These are phyloP conservation scores for Talaromyces pinophilus DNA, from an alignment of 2,329 filamentous ascomycete genomes.

Conservation along the genomic window DNA sequence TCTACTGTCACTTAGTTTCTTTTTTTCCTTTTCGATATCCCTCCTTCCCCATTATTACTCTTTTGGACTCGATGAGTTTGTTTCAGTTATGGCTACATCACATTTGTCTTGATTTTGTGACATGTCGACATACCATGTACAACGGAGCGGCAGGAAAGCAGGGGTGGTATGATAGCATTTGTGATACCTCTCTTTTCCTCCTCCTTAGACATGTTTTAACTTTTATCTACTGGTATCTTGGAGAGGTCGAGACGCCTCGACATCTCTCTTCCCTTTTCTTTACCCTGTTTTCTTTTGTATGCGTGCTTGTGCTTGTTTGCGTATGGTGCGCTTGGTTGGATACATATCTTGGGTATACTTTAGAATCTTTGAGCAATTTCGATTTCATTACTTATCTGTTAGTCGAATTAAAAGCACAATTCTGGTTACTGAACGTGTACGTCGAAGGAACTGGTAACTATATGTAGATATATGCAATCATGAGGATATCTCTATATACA, in stretches of 20 bases:
- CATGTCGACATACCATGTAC: slow-evolving; percentile 11
- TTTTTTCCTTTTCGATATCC: slow-evolving; percentile 18
- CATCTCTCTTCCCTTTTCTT: slow-evolving; percentile 8
- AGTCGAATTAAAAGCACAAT: slow-evolving; percentile 16
- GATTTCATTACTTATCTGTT: slow-evolving; percentile 4
- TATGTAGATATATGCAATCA: neutral
- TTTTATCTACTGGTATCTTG: neutral
- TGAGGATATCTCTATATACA: slow-evolving; percentile 4
- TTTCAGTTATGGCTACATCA: slow-evolving; percentile 10
- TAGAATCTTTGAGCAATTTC: slow-evolving; percentile 24
- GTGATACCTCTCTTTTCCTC: slow-evolving; percentile 13
- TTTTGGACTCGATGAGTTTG: slow-evolving; percentile 3
- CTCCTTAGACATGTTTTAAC: neutral
- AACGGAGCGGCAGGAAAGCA: slow-evolving; percentile 13
- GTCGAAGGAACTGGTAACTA: neutral
- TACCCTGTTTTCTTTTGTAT: slow-evolving; percentile 19
- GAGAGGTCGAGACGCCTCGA: neutral
- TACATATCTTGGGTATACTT: slow-evolving; percentile 23
- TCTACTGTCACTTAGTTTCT: slow-evolving; percentile 24
- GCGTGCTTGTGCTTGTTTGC: slow-evolving; percentile 12
- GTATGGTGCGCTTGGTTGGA: slow-evolving; percentile 23
- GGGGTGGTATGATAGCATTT: neutral
- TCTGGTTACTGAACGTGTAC: neutral
- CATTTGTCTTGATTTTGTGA: slow-evolving; percentile 14
- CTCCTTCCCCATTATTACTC: slow-evolving; percentile 6